phyloP scores from a whole-genome alignment of 2,329 filamentous ascomycete species.

The Epichloe coenophiala region DNA sequence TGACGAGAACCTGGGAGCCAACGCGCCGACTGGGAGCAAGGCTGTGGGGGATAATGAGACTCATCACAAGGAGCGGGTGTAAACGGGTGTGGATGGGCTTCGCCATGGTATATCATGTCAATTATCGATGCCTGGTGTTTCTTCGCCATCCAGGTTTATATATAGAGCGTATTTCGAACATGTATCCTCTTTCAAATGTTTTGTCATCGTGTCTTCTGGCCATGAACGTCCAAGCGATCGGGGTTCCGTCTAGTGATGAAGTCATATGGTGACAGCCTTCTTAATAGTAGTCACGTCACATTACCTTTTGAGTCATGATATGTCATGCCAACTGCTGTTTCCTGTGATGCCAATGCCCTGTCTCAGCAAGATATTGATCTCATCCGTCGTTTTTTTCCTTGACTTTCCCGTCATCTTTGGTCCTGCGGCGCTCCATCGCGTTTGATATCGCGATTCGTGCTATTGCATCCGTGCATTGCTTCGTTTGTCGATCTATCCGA shows the following conservation, averaged over 20 bases:
- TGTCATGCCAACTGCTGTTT: not conserved
- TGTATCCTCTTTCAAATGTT: not conserved
- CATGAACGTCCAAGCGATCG: too few species aligned
- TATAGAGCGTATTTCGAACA: not conserved
- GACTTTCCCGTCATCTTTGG: slow-evolving; percentile 21
- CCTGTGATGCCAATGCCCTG: slow-evolving; percentile 10
- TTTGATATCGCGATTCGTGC: too few species aligned
- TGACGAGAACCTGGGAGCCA: not conserved
- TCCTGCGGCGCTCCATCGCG: slow-evolving; percentile 18
- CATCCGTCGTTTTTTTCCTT: slow-evolving; percentile 45
- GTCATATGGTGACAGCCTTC: too few species aligned
- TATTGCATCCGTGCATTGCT: too few species aligned
- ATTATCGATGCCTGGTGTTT: not conserved
- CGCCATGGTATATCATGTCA: not conserved
- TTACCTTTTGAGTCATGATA: too few species aligned
- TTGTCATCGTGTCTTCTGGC: too few species aligned
- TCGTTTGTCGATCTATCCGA: too few species aligned
- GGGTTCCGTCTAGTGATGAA: too few species aligned
- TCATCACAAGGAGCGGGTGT: not conserved
- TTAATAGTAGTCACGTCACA: too few species aligned
- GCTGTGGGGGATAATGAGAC: not conserved
- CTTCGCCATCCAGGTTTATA: not conserved
- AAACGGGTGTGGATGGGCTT: not conserved
- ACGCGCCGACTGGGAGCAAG: not conserved
- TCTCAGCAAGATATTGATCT: slow-evolving; percentile 44